Percentiles rank a stretch among this genome's conserved stretches.
These are phyloP conservation scores for Nicotiana paniculata DNA, from an alignment of 257 asterid genomes.

Conservation along the genomic window DNA sequence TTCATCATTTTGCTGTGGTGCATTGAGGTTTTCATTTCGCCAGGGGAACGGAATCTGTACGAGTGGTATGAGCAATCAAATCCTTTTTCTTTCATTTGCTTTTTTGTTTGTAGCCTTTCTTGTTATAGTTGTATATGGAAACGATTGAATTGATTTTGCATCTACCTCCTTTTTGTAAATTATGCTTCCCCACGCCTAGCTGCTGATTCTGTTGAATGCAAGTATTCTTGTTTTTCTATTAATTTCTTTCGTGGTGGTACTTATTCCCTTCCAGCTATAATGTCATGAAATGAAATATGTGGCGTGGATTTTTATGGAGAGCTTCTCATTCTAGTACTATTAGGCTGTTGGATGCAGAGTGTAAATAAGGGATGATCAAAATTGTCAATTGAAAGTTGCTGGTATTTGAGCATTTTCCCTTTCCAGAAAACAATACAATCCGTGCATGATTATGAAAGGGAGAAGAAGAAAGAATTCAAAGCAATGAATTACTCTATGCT, in stretches of 20 bases:
- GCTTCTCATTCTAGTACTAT: not conserved
- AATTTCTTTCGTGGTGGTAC: not conserved
- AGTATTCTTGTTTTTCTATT: not conserved
- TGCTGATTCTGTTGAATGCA: not conserved
- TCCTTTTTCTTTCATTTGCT: not conserved
- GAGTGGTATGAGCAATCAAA: not conserved
- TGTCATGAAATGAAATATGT: not conserved
- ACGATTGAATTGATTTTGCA: not conserved
- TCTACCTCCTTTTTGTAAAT: not conserved
- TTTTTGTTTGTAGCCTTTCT: not conserved
- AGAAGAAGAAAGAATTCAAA: no score
- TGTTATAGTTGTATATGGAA: constrained; percentile 5
- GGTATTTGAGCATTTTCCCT: no score
- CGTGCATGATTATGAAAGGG: no score
- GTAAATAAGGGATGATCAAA: not conserved
- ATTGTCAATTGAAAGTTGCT: no score
- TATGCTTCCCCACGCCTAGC: not conserved
- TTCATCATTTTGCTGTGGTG: not conserved
- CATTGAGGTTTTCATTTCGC: not conserved
- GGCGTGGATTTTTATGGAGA: not conserved
- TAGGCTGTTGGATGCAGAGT: not conserved
- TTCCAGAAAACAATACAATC: no score
- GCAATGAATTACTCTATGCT: no score
- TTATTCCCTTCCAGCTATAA: no score
- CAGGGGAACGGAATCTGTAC: not conserved